Conservation (phyloP, 495 filamentous ascomycete genomes). For the Staphylotrichum longicolle region DNA sequence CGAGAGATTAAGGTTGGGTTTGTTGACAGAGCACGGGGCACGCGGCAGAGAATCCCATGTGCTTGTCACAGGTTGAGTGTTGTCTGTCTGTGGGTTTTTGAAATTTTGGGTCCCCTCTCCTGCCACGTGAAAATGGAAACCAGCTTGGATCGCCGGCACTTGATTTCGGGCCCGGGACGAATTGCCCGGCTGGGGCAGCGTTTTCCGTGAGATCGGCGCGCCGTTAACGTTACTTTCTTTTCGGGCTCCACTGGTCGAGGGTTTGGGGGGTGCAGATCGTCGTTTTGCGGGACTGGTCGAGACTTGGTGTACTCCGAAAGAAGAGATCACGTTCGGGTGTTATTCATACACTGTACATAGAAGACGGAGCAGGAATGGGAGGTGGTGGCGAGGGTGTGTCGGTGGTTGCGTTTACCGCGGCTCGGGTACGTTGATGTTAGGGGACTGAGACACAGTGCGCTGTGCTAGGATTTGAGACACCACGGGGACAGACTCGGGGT, state of each 20-base stretch:
- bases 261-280: background rate
- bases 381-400: background rate
- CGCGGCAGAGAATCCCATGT: too few relatives aligned
- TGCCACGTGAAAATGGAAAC: too few relatives aligned
- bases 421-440: background rate
- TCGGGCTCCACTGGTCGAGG: background rate
- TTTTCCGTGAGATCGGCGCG: constrained; percentile 14
- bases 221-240: background rate
- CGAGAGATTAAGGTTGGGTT: too few relatives aligned
- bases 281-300: too few relatives aligned
- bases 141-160: background rate
- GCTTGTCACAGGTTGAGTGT: too few relatives aligned
- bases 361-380: constrained; percentile 4
- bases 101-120: too few relatives aligned
- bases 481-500: too few relatives aligned
- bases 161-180: background rate
- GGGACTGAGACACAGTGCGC: too few relatives aligned
- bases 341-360: background rate
- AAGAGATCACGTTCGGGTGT: background rate
- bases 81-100: too few relatives aligned
- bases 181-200: constrained; percentile 2
- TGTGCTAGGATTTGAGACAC: too few relatives aligned
- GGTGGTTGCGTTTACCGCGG: background rate
- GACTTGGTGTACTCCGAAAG: too few relatives aligned
- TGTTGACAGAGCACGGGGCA: too few relatives aligned